These are phyloP conservation scores for Prunus mongolica DNA, from an alignment of 306 rosid species.

Conservation along the genomic window DNA sequence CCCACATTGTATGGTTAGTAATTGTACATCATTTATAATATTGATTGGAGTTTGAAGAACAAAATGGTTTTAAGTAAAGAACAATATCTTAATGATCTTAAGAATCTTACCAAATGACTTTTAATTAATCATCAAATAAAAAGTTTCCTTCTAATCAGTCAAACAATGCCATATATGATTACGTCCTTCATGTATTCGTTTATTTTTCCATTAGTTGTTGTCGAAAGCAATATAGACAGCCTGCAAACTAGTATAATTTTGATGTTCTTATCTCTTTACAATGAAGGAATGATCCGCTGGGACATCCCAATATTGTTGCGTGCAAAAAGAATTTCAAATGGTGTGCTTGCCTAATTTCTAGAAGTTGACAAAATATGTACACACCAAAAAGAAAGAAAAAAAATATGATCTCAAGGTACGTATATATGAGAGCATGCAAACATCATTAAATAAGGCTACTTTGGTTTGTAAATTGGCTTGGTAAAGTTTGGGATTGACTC, in stretches of 20 bases:
- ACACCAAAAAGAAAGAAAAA: not conserved
- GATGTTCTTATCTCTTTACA: not conserved
- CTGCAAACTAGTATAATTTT: not conserved
- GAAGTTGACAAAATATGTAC: conserved; percentile 5
- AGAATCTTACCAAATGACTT: too few relatives aligned
- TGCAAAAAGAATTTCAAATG: not conserved
- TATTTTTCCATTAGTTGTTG: not conserved
- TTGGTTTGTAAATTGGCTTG: too few relatives aligned
- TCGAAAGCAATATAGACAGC: too few relatives aligned
- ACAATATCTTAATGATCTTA: too few relatives aligned
- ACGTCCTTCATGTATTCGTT: not conserved
- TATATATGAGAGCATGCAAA: not conserved
- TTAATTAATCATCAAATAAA: too few relatives aligned
- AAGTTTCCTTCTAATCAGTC: not conserved
- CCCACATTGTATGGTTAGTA: too few relatives aligned
- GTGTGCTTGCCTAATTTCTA: not conserved
- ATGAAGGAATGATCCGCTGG: not conserved
- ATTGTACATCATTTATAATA: too few relatives aligned
- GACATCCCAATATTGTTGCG: not conserved
- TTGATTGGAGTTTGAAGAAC: too few relatives aligned
- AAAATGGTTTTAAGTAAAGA: too few relatives aligned
- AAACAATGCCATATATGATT: too few relatives aligned
- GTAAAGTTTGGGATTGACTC: too few relatives aligned
- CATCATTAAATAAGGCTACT: not conserved
- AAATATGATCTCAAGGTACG: not conserved